Base-by-base conservation (phyloP, 495 filamentous ascomycete species). In the Penicillium atrosanguineum region DNA sequence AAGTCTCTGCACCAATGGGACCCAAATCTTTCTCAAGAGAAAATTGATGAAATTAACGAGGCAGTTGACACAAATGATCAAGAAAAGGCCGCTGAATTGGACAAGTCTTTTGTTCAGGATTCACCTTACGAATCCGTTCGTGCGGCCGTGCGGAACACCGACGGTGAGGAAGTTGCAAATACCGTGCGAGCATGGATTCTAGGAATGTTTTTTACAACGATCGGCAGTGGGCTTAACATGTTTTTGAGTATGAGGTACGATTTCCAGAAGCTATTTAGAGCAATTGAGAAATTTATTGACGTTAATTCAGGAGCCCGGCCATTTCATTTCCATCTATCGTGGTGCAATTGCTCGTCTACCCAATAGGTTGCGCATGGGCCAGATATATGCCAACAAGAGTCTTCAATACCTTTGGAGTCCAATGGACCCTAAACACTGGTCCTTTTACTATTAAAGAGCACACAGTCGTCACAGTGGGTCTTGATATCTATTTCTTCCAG, bases 401-500 rank as follows among this genome's bases (percentile, higher is more conserved):
- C 21, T 72, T 83, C 51, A 76, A 56, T 41, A 73, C 79, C 0
- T 79, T 85, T 52, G 83, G 83, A 14, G 25, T 76, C 18, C 59
- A 60, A n/a, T 83, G 75, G 68, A 77, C 72, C 15, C 62, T 87
- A 26, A 87, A 87, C 55, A 80, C 82, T 2, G 83, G 84, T 0
- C 81, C 79, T 11, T 88, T 88, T 69, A 88, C 84, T 55, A 78
- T 86, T 59, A 88, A 88, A 56, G 83, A 87, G 53, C 84, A 88
- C 62, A 76, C 83, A 16, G 76, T 88, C 29, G 83, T 88, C 47
- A 82, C 83, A 16, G 78, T 87, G 55, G 83, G 83, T 77, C n/a
- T 76, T 69, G 26, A 28, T 7, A 28, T 28, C 26, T 28, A 4
- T 4, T 28, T 28, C 26, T 28, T 28, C 7, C 4, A 28, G 26